A percentile compares a stretch with the other conserved stretches of the same genome.
These are phyloP conservation scores for Myrica gale DNA, from an alignment of 306 rosid genomes.

Conservation along the genomic window DNA sequence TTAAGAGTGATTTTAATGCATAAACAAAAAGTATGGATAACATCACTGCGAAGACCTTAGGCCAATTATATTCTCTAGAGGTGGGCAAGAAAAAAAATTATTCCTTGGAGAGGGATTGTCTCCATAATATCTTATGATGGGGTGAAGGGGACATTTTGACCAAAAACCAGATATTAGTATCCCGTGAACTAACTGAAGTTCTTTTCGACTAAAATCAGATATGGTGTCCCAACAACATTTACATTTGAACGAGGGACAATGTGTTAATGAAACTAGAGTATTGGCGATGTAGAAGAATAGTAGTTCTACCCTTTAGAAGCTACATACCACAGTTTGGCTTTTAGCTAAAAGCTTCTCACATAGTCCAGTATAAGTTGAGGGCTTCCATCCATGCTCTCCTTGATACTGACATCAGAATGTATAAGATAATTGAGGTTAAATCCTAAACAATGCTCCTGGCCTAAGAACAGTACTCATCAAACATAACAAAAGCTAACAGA, in stretches of 20 bases:
- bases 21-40: background rate
- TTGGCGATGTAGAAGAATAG: constrained; percentile 12
- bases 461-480: constrained; percentile 4
- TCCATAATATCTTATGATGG: background rate
- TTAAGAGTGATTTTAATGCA: background rate
- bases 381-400: constrained; percentile 94
- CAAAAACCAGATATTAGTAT: background rate
- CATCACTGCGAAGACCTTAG: background rate
- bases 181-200: background rate
- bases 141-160: background rate
- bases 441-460: background rate
- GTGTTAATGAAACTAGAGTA: constrained; percentile 8
- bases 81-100: background rate
- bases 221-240: too few species aligned
- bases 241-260: constrained; percentile 15
- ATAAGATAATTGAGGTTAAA: constrained; percentile 5
- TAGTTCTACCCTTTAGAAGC: constrained; percentile 20
- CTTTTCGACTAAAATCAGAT: too few species aligned
- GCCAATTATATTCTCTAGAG: background rate
- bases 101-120: background rate
- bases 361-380: constrained; percentile 82
- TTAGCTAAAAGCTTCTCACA: constrained; percentile 80
- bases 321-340: constrained; percentile 94
- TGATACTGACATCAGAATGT: constrained; percentile 65
- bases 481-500: background rate